Conservation (phyloP, 73 alveolate genomes). For the Tetrahymena borealis region DNA sequence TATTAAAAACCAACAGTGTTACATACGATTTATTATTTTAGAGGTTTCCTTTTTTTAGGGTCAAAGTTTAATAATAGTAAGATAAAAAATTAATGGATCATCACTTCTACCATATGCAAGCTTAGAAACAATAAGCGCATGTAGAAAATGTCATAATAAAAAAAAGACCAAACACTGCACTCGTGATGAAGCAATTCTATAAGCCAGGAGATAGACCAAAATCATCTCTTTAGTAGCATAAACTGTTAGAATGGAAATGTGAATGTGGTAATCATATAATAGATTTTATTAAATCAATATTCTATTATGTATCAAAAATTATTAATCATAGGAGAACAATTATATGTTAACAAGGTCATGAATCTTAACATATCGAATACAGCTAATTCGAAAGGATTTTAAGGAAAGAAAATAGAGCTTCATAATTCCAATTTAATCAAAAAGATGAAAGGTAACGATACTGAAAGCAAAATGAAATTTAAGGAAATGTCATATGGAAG, state of each 20-base stretch:
- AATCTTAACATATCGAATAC: not conserved
- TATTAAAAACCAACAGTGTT: not conserved
- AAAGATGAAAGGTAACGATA: not conserved
- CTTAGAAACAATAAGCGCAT: not conserved
- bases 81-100: not conserved
- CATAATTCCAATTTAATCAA: not conserved
- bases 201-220: not conserved
- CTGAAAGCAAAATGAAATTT: not conserved
- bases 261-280: not conserved
- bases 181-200: not conserved
- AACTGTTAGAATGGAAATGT: slow-evolving; percentile 1
- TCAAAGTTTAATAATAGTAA: not conserved
- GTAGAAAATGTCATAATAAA: not conserved
- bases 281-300: not conserved
- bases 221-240: not conserved
- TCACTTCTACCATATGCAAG: not conserved
- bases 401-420: not conserved
- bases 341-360: not conserved
- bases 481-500: not conserved
- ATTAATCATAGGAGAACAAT: not conserved
- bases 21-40: not conserved
- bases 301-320: not conserved
- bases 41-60: not conserved
- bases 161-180: not conserved
- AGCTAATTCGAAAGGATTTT: not conserved